Evolutionary conservation across 2,329 filamentous ascomycete genomes (phyloP), one percentile per base, ranked within the genome.

Genomic region (Karstenula rhodostoma): DNA sequence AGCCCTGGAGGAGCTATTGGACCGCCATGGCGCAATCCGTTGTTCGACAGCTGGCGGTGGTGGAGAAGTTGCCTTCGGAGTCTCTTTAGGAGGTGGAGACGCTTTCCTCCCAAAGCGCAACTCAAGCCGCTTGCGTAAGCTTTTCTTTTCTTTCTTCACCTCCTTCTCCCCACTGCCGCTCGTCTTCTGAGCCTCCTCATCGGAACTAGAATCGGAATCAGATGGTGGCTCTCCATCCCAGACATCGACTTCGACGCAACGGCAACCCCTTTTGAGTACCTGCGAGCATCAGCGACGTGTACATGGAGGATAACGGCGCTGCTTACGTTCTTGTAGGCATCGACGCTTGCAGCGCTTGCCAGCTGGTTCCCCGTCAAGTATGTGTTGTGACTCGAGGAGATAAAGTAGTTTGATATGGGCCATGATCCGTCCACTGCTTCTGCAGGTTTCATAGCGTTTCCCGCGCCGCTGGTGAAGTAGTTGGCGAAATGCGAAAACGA

Each of bases 341-440:
- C 88, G 0, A 90, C 87, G 29, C 90, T 93, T 61, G 91, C 90
- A 61, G 88, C 87, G 49, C 92, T 93, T 61, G 87, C 89, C 43
- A 95, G 83, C 78, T 97, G 94, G 70, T 96, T 93, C 2, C 94
- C 94, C 1, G 89, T 89, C 44, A 97, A 82, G 76, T 97, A 97
- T 0, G 94, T 97, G 75, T 97, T 97, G 81, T 97, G 94, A 73
- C 93, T 97, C 67, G 92, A 96, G 63, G 90, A 96, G 75, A 97
- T 94, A 77, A 93, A 97, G 80, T 97, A 97, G 74, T 96, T 93
- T 49, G 90, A 92, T 59, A 96, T 84, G 4, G 92, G 91, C 55
- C 85, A 86, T 0, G 85, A 85, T 33, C 88, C 75, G 72, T 93
- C 89, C 82, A 63, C 79, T 71, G 32, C 79, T 68, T 23, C 77